Evolutionary conservation across 2,329 filamentous ascomycete genomes (phyloP).

Genomic region (Fusarium sacchari): DNA sequence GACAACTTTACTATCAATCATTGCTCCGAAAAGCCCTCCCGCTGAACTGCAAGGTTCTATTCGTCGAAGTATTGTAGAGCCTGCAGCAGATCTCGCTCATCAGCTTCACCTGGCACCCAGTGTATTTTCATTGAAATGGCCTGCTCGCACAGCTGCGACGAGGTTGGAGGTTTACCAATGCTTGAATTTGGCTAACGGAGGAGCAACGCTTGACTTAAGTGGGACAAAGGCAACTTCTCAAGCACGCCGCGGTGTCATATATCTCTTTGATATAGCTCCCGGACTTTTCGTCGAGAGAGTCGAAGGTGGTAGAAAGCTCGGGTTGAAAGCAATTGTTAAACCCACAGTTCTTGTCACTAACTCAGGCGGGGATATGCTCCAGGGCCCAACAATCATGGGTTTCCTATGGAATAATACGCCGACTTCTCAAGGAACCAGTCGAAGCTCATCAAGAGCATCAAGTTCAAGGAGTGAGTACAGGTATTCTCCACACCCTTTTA

Average conservation of each 20-base stretch:
- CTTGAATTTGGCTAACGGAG: constrained; percentile 48
- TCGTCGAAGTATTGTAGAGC: constrained; percentile 48
- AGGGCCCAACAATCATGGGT: constrained; percentile 47
- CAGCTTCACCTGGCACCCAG: constrained; percentile 49
- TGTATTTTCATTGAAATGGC: constrained; percentile 52
- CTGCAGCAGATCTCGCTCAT: constrained; percentile 51
- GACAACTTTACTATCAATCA: constrained; percentile 44
- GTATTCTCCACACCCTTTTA: constrained; percentile 27
- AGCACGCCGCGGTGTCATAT: constrained; percentile 45
- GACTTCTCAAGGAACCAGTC: constrained; percentile 21
- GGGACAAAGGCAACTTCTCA: constrained; percentile 45
- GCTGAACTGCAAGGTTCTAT: constrained; percentile 48
- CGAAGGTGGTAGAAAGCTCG: constrained; percentile 47
- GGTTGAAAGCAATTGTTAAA: constrained; percentile 47
- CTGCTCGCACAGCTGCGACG: constrained; percentile 49
- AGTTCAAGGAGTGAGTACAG: constrained; percentile 44
- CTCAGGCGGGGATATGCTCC: constrained; percentile 41
- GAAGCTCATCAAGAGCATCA: constrained; percentile 35
- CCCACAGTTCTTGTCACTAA: constrained; percentile 49
- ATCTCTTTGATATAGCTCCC: constrained; percentile 51
- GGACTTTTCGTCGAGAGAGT: constrained; percentile 52
- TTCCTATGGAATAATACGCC: constrained; percentile 48
- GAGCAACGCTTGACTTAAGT: constrained; percentile 44
- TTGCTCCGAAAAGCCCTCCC: constrained; percentile 42
- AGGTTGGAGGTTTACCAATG: constrained; percentile 53